Evolutionary conservation across 768 basidiomycete species (phyloP), one percentile per base, ranked within the genome.

Genomic region (Lactarius tabidus): DNA sequence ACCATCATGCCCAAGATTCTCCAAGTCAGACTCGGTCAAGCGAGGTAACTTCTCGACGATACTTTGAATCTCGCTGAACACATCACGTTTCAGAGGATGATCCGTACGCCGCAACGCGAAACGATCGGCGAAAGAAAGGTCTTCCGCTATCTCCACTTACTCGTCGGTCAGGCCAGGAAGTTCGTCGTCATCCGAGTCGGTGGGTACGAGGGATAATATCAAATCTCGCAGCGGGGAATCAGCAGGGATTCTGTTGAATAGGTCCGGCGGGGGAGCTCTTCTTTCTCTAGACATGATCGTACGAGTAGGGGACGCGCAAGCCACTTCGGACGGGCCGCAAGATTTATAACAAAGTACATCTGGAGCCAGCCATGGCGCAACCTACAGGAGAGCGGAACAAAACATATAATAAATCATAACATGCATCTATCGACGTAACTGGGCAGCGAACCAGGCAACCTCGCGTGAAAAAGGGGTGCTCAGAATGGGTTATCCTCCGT

Each of bases 401-500:
- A 65, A 64, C 63, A 63, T 48, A 51, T 20, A 65, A 39, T 57
- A 59, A 59, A 67, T 65, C 43, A 45, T 39, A 14, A 33, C 45
- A 23, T 65, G 23, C 55, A 67, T 59, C 67, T 65, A 66, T 69
- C 61, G 55, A 58, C 33, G 39, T 35, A 54, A 48, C 26, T 18
- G 39, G 10, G 33, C 58, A 54, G 35, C 17, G 26, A 59, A 57
- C 45, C 35, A 35, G 45, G 39, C 20, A 15, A 26, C 23, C 38
- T 20, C 48, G 20, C 23, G 53, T 56, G 54, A 15, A 36, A 28
- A 57, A 28, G 35, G 28, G 56, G 12, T 43, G n/a, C 23, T 77
- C 77, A 86, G 77, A 93, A 92, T 23, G 90, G 90, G 71, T 90
- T 92, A 73, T 87, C 85, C 60, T 86, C 88, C 69, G 77, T 76